Evolutionary conservation across 768 basidiomycete species (phyloP).

Genomic region (Mrakia frigida): DNA sequence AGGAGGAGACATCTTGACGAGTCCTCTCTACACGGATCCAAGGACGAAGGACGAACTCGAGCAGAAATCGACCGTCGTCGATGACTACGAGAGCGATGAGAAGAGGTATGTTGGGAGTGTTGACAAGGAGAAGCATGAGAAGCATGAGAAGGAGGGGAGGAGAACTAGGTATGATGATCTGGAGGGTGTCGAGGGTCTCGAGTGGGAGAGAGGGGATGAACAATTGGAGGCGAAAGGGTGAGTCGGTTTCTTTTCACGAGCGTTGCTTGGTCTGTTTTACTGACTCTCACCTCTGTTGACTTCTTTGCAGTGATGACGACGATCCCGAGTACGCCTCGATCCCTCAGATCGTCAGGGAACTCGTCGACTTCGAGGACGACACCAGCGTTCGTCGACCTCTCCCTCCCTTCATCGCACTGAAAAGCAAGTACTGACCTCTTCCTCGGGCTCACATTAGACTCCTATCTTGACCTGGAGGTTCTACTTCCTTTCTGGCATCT

Average conservation of each 20-base stretch:
- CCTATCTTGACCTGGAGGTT: constrained; percentile 22
- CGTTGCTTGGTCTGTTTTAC: not conserved
- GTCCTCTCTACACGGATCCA: not conserved
- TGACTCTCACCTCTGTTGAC: not conserved
- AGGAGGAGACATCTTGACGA: not conserved
- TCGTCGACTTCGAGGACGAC: constrained; percentile 26
- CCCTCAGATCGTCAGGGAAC: constrained; percentile 18
- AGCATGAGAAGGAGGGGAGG: not conserved
- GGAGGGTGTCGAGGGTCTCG: not conserved
- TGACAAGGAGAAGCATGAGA: not conserved
- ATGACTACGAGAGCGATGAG: not conserved
- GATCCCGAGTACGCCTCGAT: constrained; percentile 15
- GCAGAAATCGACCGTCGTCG: not conserved
- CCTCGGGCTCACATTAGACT: too few species aligned
- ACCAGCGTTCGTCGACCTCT: not conserved
- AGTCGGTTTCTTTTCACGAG: not conserved
- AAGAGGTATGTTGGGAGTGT: not conserved
- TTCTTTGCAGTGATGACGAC: not conserved
- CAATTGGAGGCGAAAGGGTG: not conserved
- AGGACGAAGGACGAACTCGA: not conserved
- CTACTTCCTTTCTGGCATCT: constrained; percentile 7
- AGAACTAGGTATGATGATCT: not conserved
- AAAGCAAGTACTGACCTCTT: too few species aligned
- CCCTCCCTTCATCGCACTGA: not conserved
- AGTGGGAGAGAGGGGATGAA: not conserved